phyloP scores from a whole-genome alignment of 1,139 yeast species.

The Williopsis jadinii region DNA sequence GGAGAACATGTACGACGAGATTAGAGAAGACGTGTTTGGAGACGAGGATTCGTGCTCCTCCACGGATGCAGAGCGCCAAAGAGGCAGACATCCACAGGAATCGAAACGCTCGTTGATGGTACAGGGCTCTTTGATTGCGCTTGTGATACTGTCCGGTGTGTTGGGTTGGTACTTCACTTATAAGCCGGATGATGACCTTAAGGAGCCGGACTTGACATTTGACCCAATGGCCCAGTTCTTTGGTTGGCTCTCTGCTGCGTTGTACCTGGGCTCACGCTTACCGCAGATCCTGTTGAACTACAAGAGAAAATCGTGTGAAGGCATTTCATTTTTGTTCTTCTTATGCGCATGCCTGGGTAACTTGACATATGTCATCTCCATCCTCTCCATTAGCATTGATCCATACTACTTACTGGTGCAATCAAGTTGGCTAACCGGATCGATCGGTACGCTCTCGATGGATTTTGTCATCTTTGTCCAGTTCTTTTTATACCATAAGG shows the following conservation, averaged over 20 bases:
- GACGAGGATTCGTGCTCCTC: conserved; percentile 7
- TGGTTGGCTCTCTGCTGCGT: conserved; percentile 86
- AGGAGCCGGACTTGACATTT: conserved; percentile 39
- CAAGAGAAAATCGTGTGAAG: conserved; percentile 84
- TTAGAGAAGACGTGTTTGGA: conserved; percentile 25
- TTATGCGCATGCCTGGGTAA: conserved; percentile 91
- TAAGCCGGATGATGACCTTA: conserved; percentile 25
- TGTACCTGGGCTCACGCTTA: conserved; percentile 81
- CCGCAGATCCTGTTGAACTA: conserved; percentile 85
- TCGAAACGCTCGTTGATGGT: conserved; percentile 19
- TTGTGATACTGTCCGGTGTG: conserved; percentile 71
- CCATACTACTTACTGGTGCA: conserved; percentile 68
- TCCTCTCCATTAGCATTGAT: conserved; percentile 67
- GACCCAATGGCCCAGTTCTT: conserved; percentile 79
- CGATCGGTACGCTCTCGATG: conserved; percentile 77
- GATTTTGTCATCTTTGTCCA: conserved; percentile 84
- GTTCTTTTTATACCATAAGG: conserved; percentile 64
- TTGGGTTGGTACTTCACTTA: conserved; percentile 81
- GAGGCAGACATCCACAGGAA: conserved; percentile 6
- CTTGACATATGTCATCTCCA: conserved; percentile 80
- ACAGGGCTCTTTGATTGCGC: conserved; percentile 56
- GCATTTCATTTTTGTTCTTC: conserved; percentile 86
- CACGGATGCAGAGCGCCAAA: conserved; percentile 4
- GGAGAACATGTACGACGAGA: conserved; percentile 59
- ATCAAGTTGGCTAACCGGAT: conserved; percentile 89